Base-by-base conservation (phyloP, 257 asterid species). In the Salvia hispanica region DNA sequence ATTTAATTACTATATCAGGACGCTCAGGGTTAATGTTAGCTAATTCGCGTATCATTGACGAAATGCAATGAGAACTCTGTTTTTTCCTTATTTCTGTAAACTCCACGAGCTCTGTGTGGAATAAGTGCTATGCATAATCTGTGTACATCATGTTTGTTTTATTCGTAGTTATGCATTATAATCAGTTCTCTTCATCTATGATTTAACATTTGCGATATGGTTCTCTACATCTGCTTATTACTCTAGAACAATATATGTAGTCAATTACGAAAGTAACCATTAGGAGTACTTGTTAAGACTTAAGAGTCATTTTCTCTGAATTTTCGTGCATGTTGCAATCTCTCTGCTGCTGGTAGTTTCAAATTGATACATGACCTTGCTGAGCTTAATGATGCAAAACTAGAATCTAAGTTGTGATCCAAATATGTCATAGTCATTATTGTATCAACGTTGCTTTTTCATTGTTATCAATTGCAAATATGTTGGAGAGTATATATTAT, bases 21-120 rank as follows among this genome's bases (percentile, higher is more conserved):
- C 12, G 62, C 66, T 33, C 36, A 52, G 36, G 9, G 50, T 9
- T 25, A 9, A 14, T 15, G 58, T 15, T 8, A 34, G 42, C 67
- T 62, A 42, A 45, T 11, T 56, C 57, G 57, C 67, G 14, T 31
- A 56, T 67, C 58, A 3, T 21, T 51, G 56, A 4, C 47, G 11
- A 68, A 37, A 8, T 72, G 14, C 52, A 15, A 55, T 72, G 31
- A 34, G 39, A 64, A 39, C 57, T 39, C n/a, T 51, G 64, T 33
- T 37, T 9, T 7, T 4, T 21, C 18, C 21, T 58, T 6, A 34
- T 57, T 28, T 61, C 54, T 55, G 55, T 64, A 55, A 33, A 47
- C 33, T 1, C 34, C 8, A 43, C 16, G 6, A 25, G 75, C 37
- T 42, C 39, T 40, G 39, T 0, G 2, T 7, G 16, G 56, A 25